These are phyloP conservation scores for Capronia epimyces DNA, from an alignment of 2,329 filamentous ascomycete genomes.

Conservation along the genomic window DNA sequence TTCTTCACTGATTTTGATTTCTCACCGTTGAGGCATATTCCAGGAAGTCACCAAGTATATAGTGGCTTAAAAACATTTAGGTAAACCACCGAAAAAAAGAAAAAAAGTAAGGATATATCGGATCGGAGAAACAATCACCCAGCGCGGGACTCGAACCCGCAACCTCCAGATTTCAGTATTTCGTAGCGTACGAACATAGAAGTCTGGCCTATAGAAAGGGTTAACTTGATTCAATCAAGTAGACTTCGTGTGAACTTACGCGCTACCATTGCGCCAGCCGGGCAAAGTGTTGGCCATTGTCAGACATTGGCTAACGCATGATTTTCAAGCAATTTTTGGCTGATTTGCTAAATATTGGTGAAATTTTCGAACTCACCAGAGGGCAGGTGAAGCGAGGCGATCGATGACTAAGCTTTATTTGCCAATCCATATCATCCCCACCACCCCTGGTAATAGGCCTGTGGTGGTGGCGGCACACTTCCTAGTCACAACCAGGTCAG, in stretches of 20 bases:
- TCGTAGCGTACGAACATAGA: conserved; percentile 1
- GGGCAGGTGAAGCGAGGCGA: too few relatives aligned
- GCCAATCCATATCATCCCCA: too few relatives aligned
- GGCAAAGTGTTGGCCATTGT: background rate
- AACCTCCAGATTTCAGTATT: conserved; percentile 1
- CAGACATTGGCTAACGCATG: background rate
- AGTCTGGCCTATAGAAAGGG: conserved; percentile 9
- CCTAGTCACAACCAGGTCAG: too few relatives aligned
- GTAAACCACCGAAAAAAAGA: background rate
- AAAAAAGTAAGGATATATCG: background rate
- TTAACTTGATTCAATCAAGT: background rate
- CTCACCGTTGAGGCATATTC: too few relatives aligned
- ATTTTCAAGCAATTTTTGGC: conserved; percentile 1
- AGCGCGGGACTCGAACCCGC: conserved; percentile 19
- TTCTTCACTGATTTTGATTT: too few relatives aligned
- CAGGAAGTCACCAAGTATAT: too few relatives aligned
- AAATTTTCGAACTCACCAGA: too few relatives aligned
- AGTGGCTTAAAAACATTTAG: too few relatives aligned
- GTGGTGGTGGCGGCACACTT: too few relatives aligned
- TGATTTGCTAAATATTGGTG: background rate
- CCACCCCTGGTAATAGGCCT: too few relatives aligned
- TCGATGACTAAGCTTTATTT: too few relatives aligned
- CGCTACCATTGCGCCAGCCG: conserved; percentile 21
- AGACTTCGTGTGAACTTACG: conserved; percentile 1
- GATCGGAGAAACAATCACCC: too few relatives aligned